Conservation (phyloP, 2,329 filamentous ascomycete species). For the Cercospora sp. region DNA sequence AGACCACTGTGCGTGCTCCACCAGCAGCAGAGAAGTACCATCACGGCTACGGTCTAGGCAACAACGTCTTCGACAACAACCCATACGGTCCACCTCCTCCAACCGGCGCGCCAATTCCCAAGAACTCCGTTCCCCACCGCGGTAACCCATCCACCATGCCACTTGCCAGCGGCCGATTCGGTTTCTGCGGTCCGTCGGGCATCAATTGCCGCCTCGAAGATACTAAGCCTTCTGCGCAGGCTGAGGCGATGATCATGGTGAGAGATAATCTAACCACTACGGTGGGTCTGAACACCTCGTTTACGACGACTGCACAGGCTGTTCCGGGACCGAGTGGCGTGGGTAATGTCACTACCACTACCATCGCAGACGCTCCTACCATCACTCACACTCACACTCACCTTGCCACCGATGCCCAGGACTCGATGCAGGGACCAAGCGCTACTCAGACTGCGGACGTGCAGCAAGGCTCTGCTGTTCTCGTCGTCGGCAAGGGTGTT, state of each 20-base stretch:
- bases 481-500: neutral
- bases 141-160: neutral
- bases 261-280: neutral
- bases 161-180: neutral
- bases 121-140: neutral
- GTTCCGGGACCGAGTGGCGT: neutral
- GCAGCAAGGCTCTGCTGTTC: neutral
- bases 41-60: neutral
- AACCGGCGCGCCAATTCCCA: neutral
- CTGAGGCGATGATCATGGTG: neutral
- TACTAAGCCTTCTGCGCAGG: neutral
- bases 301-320: neutral
- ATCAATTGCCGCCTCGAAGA: neutral
- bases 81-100: neutral
- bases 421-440: neutral
- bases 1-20: conserved; percentile 8
- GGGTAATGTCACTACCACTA: neutral
- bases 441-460: neutral
- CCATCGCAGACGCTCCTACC: neutral
- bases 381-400: neutral
- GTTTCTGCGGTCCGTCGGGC: neutral
- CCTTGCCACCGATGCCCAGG: neutral
- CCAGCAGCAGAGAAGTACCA: neutral
- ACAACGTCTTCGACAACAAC: neutral
- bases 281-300: neutral